Evolutionary conservation across 2,329 filamentous ascomycete species (phyloP).

Genomic region (Fusarium tuaranense): DNA sequence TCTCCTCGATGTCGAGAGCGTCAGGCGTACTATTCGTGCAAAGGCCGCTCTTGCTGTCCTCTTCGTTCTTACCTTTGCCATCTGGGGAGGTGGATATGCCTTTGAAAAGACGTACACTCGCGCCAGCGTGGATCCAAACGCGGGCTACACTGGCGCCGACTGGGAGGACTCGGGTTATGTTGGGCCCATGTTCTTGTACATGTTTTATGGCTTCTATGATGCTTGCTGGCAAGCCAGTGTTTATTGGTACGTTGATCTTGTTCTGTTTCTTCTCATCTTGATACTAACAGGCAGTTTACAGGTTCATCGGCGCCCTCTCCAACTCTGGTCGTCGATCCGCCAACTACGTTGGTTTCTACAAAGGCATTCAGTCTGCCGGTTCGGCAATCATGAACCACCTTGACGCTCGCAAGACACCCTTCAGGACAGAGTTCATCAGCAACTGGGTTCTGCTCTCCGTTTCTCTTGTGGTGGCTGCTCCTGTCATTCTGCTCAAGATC

Average conservation of each 20-base stretch:
- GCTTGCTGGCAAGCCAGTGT: constrained; percentile 90
- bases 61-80: constrained; percentile 76
- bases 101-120: constrained; percentile 66
- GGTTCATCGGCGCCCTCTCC: constrained; percentile 92
- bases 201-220: constrained; percentile 92
- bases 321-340: constrained; percentile 94
- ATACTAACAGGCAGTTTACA: constrained; percentile 18
- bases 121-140: constrained; percentile 21
- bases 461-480: constrained; percentile 81
- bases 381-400: constrained; percentile 63
- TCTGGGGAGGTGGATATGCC: constrained; percentile 87
- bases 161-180: constrained; percentile 76
- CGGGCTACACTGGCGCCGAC: constrained; percentile 56
- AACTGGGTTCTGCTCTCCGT: constrained; percentile 81
- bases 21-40: constrained; percentile 76
- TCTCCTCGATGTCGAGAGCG: constrained; percentile 69
- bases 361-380: constrained; percentile 82
- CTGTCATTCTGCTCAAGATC: constrained; percentile 83
- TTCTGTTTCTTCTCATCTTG: constrained; percentile 12
- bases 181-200: constrained; percentile 88
- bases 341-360: constrained; percentile 93
- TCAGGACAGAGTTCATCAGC: constrained; percentile 76
- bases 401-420: constrained; percentile 59
- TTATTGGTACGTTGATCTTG: constrained; percentile 80
- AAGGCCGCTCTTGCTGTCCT: constrained; percentile 72